Evolutionary conservation across 2,329 filamentous ascomycete species (phyloP).

Genomic region (Pyrenochaeta sp.): DNA sequence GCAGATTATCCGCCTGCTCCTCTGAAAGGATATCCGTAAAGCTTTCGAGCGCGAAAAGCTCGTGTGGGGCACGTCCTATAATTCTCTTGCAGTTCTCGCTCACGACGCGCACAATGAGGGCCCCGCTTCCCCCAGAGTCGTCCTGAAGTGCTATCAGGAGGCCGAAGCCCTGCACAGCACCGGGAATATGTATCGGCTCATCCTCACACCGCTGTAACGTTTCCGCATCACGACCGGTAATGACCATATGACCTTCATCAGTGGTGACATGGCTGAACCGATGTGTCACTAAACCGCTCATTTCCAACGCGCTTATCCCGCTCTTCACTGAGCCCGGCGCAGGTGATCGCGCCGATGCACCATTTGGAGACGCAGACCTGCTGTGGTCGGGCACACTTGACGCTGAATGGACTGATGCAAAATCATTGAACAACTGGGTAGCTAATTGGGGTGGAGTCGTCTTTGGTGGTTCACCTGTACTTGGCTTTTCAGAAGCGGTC

Average conservation of each 20-base stretch:
- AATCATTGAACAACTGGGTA: constrained; percentile 47
- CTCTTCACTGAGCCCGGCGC: constrained; percentile 44
- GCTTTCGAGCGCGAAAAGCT: constrained; percentile 75
- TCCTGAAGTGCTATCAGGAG: constrained; percentile 77
- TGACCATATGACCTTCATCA: constrained; percentile 79
- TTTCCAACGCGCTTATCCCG: constrained; percentile 48
- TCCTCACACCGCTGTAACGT: constrained; percentile 84
- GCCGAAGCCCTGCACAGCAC: constrained; percentile 82
- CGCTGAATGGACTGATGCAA: constrained; percentile 34
- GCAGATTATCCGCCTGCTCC: constrained; percentile 81
- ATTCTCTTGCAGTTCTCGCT: constrained; percentile 82
- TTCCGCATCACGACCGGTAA: constrained; percentile 77
- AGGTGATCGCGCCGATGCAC: constrained; percentile 32
- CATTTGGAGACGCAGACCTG: constrained; percentile 27
- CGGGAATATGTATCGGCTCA: constrained; percentile 87
- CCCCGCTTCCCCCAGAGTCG: constrained; percentile 65
- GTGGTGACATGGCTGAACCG: constrained; percentile 82
- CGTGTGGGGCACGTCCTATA: constrained; percentile 77
- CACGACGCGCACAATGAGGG: constrained; percentile 73
- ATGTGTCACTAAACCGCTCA: constrained; percentile 66
- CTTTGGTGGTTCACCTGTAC: constrained; percentile 14
- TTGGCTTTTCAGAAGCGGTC: constrained; percentile 9
- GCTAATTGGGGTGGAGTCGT: constrained; percentile 25
- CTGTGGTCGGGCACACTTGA: constrained; percentile 31
- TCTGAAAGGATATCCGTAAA: constrained; percentile 86